These are phyloP conservation scores for Magnolia officinalis DNA, from an alignment of 164 flowering plant species.

Conservation along the genomic window DNA sequence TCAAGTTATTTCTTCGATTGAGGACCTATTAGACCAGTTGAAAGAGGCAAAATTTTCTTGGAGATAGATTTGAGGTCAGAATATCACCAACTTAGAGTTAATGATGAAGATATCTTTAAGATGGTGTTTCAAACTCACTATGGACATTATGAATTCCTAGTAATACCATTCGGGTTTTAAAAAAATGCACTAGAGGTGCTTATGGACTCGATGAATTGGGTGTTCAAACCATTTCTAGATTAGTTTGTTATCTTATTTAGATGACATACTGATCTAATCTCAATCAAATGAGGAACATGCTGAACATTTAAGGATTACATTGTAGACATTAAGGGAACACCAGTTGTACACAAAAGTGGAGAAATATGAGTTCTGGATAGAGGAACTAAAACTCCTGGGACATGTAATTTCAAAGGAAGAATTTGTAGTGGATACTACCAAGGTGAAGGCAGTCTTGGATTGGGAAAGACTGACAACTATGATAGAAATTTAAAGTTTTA, in stretches of 20 bases:
- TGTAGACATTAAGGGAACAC: neutral
- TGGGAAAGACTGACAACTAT: neutral
- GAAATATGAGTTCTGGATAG: no score
- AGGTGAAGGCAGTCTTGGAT: neutral
- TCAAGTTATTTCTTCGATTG: neutral
- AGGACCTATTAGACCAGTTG: neutral
- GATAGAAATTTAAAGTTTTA: neutral
- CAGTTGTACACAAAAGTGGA: no score
- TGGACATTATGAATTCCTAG: neutral
- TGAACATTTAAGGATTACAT: neutral
- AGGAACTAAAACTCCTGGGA: neutral
- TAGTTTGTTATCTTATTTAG: neutral
- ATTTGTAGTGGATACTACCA: neutral
- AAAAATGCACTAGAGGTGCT: neutral
- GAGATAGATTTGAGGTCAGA: neutral
- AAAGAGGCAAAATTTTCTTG: neutral
- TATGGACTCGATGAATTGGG: neutral
- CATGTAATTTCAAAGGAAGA: neutral
- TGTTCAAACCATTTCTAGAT: no score
- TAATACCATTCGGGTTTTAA: no score
- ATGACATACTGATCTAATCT: neutral
- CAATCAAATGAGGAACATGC: neutral
- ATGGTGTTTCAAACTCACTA: neutral
- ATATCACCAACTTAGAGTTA: neutral
- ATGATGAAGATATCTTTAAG: neutral